Conservation (phyloP, 805 yeast genomes). For the Saccharomycopsis sp. region DNA sequence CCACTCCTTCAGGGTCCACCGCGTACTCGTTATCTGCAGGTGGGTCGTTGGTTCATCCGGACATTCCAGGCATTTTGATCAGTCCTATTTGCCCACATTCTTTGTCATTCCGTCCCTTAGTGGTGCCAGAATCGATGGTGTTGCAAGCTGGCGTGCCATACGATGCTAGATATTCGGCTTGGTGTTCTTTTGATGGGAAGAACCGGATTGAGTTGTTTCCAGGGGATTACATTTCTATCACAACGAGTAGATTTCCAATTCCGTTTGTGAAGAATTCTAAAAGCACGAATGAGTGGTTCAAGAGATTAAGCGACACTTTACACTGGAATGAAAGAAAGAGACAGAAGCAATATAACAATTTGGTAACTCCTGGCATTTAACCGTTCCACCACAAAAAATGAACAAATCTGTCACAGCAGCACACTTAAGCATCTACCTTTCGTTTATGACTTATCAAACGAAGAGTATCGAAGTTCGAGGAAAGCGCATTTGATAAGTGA, state of each 20-base stretch:
- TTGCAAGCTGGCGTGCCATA: constrained; percentile 29
- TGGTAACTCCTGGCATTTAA: no score
- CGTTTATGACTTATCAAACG: no score
- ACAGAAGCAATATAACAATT: constrained; percentile 25
- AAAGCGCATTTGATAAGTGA: no score
- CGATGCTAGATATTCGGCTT: constrained; percentile 28
- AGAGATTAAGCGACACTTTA: constrained; percentile 28
- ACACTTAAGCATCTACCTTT: no score
- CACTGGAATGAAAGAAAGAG: constrained; percentile 30
- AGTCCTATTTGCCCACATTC: constrained; percentile 50
- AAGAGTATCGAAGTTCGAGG: no score
- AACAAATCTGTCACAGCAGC: no score
- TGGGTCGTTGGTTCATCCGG: constrained; percentile 47
- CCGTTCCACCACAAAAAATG: no score
- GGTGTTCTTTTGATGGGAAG: constrained; percentile 32
- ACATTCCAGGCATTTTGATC: constrained; percentile 44
- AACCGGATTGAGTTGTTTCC: constrained; percentile 26
- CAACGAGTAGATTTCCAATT: constrained; percentile 29
- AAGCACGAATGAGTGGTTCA: constrained; percentile 28
- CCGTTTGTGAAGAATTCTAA: constrained; percentile 25
- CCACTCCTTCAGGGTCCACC: constrained; percentile 62
- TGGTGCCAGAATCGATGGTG: constrained; percentile 35
- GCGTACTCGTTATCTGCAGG: constrained; percentile 48
- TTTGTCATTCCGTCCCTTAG: constrained; percentile 42
- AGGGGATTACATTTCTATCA: constrained; percentile 29